phyloP scores from a whole-genome alignment of 2,329 filamentous ascomycete genomes.

The Arthroderma sp. region DNA sequence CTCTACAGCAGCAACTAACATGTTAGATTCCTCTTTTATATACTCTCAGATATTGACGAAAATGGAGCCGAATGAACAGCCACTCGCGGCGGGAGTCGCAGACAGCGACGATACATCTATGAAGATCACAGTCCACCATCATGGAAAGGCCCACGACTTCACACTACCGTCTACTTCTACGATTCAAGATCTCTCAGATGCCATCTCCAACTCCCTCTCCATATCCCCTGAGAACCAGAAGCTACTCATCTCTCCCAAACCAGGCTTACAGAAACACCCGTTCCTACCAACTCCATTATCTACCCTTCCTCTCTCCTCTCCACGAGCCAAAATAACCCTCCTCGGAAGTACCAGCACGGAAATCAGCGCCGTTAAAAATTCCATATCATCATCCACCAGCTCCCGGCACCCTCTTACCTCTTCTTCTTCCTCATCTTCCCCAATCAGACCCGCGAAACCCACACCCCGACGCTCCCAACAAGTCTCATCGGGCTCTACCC shows the following conservation, averaged over 20 bases:
- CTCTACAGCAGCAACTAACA: too few relatives aligned
- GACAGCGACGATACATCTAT: neutral
- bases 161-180: slow-evolving; percentile 38
- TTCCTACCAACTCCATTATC: slow-evolving; percentile 26
- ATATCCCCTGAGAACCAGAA: slow-evolving; percentile 32
- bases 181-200: slow-evolving; percentile 30
- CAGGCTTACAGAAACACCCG: slow-evolving; percentile 33
- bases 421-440: slow-evolving; percentile 12
- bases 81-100: too few relatives aligned
- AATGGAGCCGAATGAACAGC: too few relatives aligned
- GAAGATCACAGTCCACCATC: slow-evolving; percentile 40
- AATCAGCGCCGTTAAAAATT: slow-evolving; percentile 29
- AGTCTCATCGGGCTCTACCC: slow-evolving; percentile 16
- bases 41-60: too few relatives aligned
- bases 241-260: slow-evolving; percentile 34
- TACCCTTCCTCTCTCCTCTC: slow-evolving; percentile 21
- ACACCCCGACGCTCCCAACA: slow-evolving; percentile 18
- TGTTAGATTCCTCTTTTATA: too few relatives aligned
- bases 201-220: slow-evolving; percentile 22
- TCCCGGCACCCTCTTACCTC: slow-evolving; percentile 3
- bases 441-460: slow-evolving; percentile 13
- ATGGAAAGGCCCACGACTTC: slow-evolving; percentile 38
- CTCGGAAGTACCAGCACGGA: slow-evolving; percentile 31
- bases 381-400: slow-evolving; percentile 12
- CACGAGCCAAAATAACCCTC: slow-evolving; percentile 34